These are phyloP conservation scores for Kodamaea plutei DNA, from an alignment of 1,139 yeast genomes.

Conservation along the genomic window DNA sequence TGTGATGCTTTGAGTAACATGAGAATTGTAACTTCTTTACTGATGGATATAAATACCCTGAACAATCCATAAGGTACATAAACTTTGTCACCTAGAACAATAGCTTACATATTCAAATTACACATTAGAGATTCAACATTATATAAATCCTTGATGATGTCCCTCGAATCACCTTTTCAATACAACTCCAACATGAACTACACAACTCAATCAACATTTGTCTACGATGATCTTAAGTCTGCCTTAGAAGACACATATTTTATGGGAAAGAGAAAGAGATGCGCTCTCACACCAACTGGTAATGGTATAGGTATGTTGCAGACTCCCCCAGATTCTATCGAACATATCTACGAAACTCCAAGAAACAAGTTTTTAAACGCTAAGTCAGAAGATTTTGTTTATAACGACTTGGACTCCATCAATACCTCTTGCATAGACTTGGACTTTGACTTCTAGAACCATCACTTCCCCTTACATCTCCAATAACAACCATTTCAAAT, in stretches of 20 bases:
- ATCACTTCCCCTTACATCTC: no score
- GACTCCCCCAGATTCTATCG: conserved; percentile 2
- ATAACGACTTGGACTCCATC: conserved; percentile 3
- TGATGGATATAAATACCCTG: conserved; percentile 4
- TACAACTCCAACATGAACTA: conserved; percentile 1
- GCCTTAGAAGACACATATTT: conserved; percentile 3
- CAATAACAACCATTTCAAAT: no score
- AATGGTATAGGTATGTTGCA: conserved; percentile 1
- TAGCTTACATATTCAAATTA: no score
- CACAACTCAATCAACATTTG: conserved; percentile 1
- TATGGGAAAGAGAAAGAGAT: conserved; percentile 3
- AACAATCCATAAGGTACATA: conserved; percentile 2
- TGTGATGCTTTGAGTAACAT: not conserved
- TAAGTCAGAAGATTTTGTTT: not conserved
- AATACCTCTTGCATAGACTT: conserved; percentile 3
- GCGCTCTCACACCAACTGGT: not conserved
- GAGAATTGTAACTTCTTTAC: conserved; percentile 2
- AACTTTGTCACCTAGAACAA: not conserved
- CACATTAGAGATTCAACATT: no score
- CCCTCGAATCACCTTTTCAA: conserved; percentile 5
- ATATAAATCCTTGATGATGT: conserved; percentile 2
- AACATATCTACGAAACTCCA: conserved; percentile 3
- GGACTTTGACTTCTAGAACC: conserved; percentile 1
- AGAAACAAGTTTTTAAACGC: conserved; percentile 2
- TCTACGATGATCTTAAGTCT: conserved; percentile 3